Evolutionary conservation across 1,284 basidiomycete genomes (phyloP).

Genomic region (Amylostereum chailletii): DNA sequence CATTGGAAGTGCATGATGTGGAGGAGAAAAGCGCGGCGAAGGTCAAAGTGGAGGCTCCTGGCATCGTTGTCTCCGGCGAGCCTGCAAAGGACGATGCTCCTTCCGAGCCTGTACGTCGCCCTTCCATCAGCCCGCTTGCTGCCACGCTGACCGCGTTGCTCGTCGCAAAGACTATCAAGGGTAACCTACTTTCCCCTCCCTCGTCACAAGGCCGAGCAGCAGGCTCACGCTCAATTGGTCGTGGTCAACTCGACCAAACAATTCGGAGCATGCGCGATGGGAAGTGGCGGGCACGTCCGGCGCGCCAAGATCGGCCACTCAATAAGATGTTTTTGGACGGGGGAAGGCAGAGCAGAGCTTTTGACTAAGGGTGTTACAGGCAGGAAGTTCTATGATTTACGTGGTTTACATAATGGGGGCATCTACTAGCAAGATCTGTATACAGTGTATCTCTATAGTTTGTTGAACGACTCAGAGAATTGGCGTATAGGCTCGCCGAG

Average conservation of each 20-base stretch:
- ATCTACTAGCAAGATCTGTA: too few relatives aligned
- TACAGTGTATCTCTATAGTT: too few relatives aligned
- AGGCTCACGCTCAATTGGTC: slow-evolving; percentile 43
- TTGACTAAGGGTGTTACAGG: slow-evolving; percentile 13
- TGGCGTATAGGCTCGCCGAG: too few relatives aligned
- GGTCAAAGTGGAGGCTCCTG: slow-evolving; percentile 8
- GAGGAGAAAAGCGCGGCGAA: slow-evolving; percentile 27
- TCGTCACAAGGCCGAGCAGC: slow-evolving; percentile 32
- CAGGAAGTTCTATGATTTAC: background rate
- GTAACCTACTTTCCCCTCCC: slow-evolving; percentile 20
- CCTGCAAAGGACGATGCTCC: slow-evolving; percentile 12
- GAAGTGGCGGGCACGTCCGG: slow-evolving; percentile 42
- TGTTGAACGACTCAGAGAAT: too few relatives aligned
- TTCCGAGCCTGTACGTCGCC: slow-evolving; percentile 20
- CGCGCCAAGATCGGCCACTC: slow-evolving; percentile 30
- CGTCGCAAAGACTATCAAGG: slow-evolving; percentile 30
- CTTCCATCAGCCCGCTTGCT: background rate
- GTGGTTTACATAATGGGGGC: too few relatives aligned
- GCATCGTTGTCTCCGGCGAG: background rate
- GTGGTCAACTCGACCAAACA: slow-evolving; percentile 75
- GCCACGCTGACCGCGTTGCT: too few relatives aligned
- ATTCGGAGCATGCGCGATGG: slow-evolving; percentile 74
- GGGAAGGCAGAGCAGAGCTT: slow-evolving; percentile 31
- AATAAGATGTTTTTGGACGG: slow-evolving; percentile 82
- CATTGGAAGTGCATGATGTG: slow-evolving; percentile 58